Base-by-base conservation (phyloP, 352 stramenopile species). In the Plasmopara muralis region DNA sequence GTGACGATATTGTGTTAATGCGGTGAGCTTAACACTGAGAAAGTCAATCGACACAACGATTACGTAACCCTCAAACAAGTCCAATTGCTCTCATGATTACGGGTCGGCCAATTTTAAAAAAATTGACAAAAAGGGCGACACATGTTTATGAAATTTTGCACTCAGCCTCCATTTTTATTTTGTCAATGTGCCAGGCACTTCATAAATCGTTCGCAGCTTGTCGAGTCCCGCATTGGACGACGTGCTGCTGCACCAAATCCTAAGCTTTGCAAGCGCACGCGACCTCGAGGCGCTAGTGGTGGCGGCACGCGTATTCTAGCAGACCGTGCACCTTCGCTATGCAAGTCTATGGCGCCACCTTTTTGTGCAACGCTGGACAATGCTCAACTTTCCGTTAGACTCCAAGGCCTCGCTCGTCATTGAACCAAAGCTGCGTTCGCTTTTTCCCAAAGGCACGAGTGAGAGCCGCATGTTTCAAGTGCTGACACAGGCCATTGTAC, bases 381-480 rank as follows among this genome's bases (percentile, higher is more conserved):
- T 63, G 45, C 68, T 86, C 47, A 89, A 89, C 56, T 89, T 81
- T 44, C 50, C 71, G 15, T 54, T 89, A 10, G 53, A 55, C 31
- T 43, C 29, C 0, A 30, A 53, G 3, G 50, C 51, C 3, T 29
- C 40, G 18, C 42, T 79, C 1, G 45, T 42, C 28, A 54, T 85
- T 8, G 74, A 84, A 13, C 47, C 37, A 1, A 62, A 56, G 0
- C 43, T 87, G 7, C 55, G 60, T 15, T 37, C 25, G 14, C 57
- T 80, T 14, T 82, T 83, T 15, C 63, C 71, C 6, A 53, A 33
- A 47, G 70, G 52, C 9, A 60, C 59, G 30, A 56, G 14, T 35
- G 78, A 89, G 54, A 87, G 73, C 47, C 77, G 77, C 45, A 66
- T 88, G 60, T 86, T 68, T 49, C 79, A 90, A 57, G 37, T 90